These are phyloP conservation scores for Penicillium nordicum DNA, from an alignment of 2,329 filamentous ascomycete genomes.

Conservation along the genomic window DNA sequence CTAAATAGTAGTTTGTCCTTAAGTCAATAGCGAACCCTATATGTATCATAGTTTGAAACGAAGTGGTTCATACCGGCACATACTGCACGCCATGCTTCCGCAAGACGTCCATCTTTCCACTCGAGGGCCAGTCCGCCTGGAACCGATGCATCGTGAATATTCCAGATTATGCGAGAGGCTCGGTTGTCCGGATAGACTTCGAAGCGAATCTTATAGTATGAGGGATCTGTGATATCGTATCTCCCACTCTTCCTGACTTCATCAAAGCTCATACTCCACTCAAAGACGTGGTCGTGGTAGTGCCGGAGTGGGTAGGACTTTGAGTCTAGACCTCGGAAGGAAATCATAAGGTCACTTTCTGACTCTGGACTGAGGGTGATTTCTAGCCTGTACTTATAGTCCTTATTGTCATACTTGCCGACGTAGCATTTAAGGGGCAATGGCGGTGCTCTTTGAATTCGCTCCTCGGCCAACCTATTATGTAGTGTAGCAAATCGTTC, in stretches of 20 bases:
- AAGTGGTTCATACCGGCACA: not conserved
- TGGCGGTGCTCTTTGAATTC: not conserved
- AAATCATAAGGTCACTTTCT: not conserved
- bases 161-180: not conserved
- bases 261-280: slow-evolving; percentile 3
- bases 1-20: not conserved
- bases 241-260: not conserved
- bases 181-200: not conserved
- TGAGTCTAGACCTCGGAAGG: not conserved
- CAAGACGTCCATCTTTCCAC: not conserved
- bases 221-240: not conserved
- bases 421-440: not conserved
- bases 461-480: not conserved
- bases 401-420: not conserved
- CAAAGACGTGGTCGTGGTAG: slow-evolving; percentile 2
- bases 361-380: not conserved
- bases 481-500: not conserved
- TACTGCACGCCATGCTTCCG: not conserved
- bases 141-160: not conserved
- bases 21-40: not conserved
- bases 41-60: not conserved
- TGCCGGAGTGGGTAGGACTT: slow-evolving; percentile 2
- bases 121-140: not conserved
- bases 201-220: slow-evolving; percentile 2
- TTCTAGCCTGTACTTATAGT: not conserved